phyloP scores from a whole-genome alignment of 805 yeast genomes.

The Yarrowia sp. region DNA sequence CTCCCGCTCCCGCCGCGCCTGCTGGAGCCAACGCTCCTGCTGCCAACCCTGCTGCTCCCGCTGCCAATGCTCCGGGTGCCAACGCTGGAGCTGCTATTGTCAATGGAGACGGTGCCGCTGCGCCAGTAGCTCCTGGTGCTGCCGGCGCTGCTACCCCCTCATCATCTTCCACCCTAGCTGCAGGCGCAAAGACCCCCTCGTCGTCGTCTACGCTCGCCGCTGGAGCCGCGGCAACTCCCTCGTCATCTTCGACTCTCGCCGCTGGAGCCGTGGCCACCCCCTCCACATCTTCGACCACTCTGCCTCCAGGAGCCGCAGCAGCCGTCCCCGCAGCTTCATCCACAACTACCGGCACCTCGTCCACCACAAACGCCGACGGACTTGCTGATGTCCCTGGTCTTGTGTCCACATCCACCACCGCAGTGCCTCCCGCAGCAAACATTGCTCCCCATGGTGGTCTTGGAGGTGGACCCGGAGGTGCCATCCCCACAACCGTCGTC shows the following conservation, averaged over 20 bases:
- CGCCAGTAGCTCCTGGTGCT: slow-evolving; percentile 1
- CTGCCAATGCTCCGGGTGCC: slow-evolving; percentile 6
- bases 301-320: slow-evolving; percentile 5
- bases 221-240: neutral
- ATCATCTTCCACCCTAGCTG: neutral
- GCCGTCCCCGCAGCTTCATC: slow-evolving; percentile 6
- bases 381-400: slow-evolving; percentile 10
- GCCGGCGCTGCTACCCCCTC: slow-evolving; percentile 4
- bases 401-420: slow-evolving; percentile 38
- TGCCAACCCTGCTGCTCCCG: slow-evolving; percentile 9
- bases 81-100: slow-evolving; percentile 12
- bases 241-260: slow-evolving; percentile 17
- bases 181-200: slow-evolving; percentile 4
- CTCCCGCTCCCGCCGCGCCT: slow-evolving; percentile 12
- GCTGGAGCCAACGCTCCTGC: slow-evolving; percentile 19
- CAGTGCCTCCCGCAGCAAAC: slow-evolving; percentile 39
- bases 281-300: slow-evolving; percentile 3
- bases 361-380: slow-evolving; percentile 8
- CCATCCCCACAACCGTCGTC: slow-evolving; percentile 38
- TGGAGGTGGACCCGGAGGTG: slow-evolving; percentile 43
- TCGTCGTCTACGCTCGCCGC: slow-evolving; percentile 15
- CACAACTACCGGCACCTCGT: slow-evolving; percentile 15
- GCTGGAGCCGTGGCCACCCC: slow-evolving; percentile 15
- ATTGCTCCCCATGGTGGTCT: slow-evolving; percentile 40
- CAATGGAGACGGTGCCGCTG: neutral